These are phyloP conservation scores for Epichloe brachyelytri DNA, from an alignment of 2,329 filamentous ascomycete species.

Conservation along the genomic window DNA sequence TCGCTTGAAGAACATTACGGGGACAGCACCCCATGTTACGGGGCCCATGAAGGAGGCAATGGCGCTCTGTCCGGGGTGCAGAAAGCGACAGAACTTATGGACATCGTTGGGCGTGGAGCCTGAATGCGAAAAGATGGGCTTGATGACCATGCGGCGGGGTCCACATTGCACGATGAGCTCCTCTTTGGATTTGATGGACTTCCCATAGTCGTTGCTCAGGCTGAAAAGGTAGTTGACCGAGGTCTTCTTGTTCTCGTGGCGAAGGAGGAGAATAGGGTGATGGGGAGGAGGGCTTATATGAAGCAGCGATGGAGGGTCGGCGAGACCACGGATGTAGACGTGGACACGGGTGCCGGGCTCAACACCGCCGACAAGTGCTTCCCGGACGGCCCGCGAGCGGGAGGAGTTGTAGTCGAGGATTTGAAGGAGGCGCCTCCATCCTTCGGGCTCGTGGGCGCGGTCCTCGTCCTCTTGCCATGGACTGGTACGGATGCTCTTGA, in stretches of 20 bases:
- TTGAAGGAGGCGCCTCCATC: constrained; percentile 76
- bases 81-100: constrained; percentile 86
- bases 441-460: constrained; percentile 70
- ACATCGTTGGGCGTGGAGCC: constrained; percentile 92
- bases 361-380: constrained; percentile 81
- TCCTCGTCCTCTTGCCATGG: constrained; percentile 86
- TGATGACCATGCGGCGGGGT: constrained; percentile 72
- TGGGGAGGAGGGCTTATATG: constrained; percentile 36
- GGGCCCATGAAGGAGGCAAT: constrained; percentile 86
- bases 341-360: constrained; percentile 71
- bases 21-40: constrained; percentile 84
- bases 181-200: constrained; percentile 80
- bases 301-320: constrained; percentile 29
- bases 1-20: constrained; percentile 74
- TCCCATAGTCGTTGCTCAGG: constrained; percentile 61
- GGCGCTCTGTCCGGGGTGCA: constrained; percentile 81
- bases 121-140: constrained; percentile 79
- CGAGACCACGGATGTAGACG: constrained; percentile 52
- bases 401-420: constrained; percentile 83
- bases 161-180: constrained; percentile 87
- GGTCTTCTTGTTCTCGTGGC: constrained; percentile 91
- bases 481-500: constrained; percentile 84
- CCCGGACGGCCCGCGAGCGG: constrained; percentile 61
- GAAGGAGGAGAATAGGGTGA: constrained; percentile 77
- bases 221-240: constrained; percentile 83